These are phyloP conservation scores for Lithospermum erythrorhizon DNA, from an alignment of 257 asterid species.

Conservation along the genomic window DNA sequence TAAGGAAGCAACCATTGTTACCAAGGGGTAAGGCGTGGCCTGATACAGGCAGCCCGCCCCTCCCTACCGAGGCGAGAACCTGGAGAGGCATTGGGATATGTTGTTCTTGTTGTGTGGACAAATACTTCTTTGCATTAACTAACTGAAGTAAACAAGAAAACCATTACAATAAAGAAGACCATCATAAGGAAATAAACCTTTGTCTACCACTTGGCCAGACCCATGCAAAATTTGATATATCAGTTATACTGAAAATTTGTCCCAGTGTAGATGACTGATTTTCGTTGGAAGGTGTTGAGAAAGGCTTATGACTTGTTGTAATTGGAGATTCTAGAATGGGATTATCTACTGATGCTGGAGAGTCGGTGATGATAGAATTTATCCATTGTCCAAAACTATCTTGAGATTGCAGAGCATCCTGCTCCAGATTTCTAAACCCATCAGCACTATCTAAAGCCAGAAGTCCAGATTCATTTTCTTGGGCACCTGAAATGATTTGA, in stretches of 20 bases:
- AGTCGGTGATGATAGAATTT: slow-evolving; percentile 36
- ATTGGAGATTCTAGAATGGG: slow-evolving; percentile 33
- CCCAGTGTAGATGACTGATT: slow-evolving; percentile 25
- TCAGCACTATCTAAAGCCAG: slow-evolving; percentile 21
- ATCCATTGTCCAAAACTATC: slow-evolving; percentile 69
- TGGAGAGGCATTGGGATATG: too few species aligned
- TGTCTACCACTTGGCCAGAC: slow-evolving; percentile 72
- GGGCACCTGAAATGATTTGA: slow-evolving; percentile 27
- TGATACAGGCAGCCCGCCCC: too few species aligned
- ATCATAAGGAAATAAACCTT: slow-evolving; percentile 42
- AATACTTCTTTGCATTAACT: too few species aligned
- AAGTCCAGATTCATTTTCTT: slow-evolving; percentile 27
- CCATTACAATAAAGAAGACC: neutral
- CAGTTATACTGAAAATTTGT: slow-evolving; percentile 51
- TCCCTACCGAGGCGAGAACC: too few species aligned
- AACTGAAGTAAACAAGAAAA: neutral
- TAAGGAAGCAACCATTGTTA: too few species aligned
- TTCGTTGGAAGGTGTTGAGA: slow-evolving; percentile 18
- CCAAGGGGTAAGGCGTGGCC: too few species aligned
- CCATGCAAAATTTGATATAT: slow-evolving; percentile 75
- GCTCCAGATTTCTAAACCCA: slow-evolving; percentile 20
- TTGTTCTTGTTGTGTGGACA: too few species aligned
- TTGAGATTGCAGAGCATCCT: slow-evolving; percentile 45
- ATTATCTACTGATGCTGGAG: slow-evolving; percentile 45
- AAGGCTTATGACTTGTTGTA: slow-evolving; percentile 30